Evolutionary conservation across 1,284 basidiomycete genomes (phyloP).

Genomic region (Trametes hirsuta): DNA sequence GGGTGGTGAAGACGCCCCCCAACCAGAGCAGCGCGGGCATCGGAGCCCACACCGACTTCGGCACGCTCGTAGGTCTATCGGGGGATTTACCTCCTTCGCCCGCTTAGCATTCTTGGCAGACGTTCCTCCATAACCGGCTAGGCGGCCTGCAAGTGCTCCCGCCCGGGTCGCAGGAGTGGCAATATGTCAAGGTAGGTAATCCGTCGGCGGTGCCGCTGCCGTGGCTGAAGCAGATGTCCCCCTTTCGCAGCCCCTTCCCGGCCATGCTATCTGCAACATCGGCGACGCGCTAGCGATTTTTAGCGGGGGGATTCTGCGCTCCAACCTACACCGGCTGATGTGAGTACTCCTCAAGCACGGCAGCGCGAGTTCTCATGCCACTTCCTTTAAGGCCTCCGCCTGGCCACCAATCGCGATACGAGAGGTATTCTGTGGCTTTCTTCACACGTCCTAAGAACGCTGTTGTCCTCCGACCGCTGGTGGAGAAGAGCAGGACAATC

Average conservation of each 20-base stretch:
- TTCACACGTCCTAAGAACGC: conserved; percentile 42
- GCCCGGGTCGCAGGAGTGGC: conserved; percentile 41
- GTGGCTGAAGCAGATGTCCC: background rate
- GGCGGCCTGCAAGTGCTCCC: conserved; percentile 47
- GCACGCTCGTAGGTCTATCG: conserved; percentile 41
- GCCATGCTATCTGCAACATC: conserved; percentile 43
- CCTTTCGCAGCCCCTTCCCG: conserved; percentile 36
- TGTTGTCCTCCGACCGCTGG: conserved; percentile 33
- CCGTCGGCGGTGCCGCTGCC: conserved; percentile 6
- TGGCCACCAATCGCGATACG: conserved; percentile 36
- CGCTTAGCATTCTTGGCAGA: conserved; percentile 10
- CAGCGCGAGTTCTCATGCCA: background rate
- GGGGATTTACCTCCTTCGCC: conserved; percentile 8
- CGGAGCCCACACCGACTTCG: conserved; percentile 46
- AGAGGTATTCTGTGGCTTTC: conserved; percentile 41
- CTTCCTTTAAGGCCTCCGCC: conserved; percentile 34
- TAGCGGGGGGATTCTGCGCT: conserved; percentile 42
- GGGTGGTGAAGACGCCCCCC: conserved; percentile 57
- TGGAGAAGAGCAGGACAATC: conserved; percentile 53
- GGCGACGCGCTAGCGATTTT: conserved; percentile 41
- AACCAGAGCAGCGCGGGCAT: conserved; percentile 35
- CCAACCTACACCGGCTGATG: conserved; percentile 42
- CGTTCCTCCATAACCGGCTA: conserved; percentile 42
- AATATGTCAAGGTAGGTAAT: conserved; percentile 41
- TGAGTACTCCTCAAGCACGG: conserved; percentile 15